Evolutionary conservation across 768 basidiomycete genomes (phyloP), one percentile per base, ranked within the genome.

Genomic region (Boletus sp.): DNA sequence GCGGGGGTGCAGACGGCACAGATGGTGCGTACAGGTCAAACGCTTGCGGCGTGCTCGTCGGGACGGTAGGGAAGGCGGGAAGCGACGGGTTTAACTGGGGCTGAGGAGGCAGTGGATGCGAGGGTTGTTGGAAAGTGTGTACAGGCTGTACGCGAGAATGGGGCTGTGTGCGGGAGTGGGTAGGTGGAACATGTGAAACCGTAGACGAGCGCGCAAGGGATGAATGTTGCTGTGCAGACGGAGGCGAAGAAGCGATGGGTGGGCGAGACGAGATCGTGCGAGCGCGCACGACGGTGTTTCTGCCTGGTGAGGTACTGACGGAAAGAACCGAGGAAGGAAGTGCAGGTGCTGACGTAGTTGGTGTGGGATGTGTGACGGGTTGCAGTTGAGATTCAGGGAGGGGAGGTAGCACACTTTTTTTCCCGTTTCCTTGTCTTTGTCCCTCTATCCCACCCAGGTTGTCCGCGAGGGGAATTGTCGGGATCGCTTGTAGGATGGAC

Each of bases 21-120:
- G 83, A 73, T 5, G 80, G 67, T 9, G 69, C 73, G 61, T 84
- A 83, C 65, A 77, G 58, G 27, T 79, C 69, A 66, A 79, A 82
- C 6, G 74, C 49, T 64, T 84, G 82, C 2, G 88, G 85, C 8
- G 75, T 67, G 13, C 73, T 72, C 5, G 84, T 86, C 6, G 88
- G 88, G 7, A 74, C 87, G 29, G 73, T 74, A 1, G 88, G 88
- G 70, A 90, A 88, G 48, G 79, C 77, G 0, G 87, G 81, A 7
- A 88, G 68, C 32, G 71, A 38, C 46, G 59, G 40, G 13, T 56
- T 54, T 35, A 68, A 56, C 55, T 61, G 67, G 30, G 43, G 57
- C 44, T 47, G 65, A 10, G 41, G 61, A 50, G 46, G 55, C 42
- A 49, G 59, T 3, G 43, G 42, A 40, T 59, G 59, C 2, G 44